Evolutionary conservation across 345 rosid species (phyloP).

Genomic region (Pugionium dolabratum): DNA sequence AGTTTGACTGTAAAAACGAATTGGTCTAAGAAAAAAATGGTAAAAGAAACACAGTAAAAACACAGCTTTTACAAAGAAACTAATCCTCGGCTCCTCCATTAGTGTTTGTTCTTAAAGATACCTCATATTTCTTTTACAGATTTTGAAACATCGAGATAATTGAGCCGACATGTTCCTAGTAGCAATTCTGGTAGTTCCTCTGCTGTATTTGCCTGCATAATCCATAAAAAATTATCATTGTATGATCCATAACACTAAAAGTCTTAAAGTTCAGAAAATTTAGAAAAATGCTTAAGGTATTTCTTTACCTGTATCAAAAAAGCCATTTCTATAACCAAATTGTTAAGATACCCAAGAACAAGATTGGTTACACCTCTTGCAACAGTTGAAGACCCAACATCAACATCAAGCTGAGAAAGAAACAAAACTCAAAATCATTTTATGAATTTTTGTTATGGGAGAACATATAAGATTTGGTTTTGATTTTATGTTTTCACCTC

Average conservation of each 20-base stretch:
- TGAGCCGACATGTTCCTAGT: slow-evolving; percentile 83
- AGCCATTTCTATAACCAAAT: slow-evolving; percentile 88
- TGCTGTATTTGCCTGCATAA: slow-evolving; percentile 69
- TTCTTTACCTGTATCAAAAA: slow-evolving; percentile 72
- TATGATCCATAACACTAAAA: neutral
- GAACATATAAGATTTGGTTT: neutral
- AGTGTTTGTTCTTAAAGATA: neutral
- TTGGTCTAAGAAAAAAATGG: slow-evolving; percentile 5
- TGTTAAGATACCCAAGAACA: slow-evolving; percentile 80
- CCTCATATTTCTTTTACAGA: slow-evolving; percentile 45
- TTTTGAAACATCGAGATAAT: slow-evolving; percentile 65
- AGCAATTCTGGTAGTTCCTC: slow-evolving; percentile 90
- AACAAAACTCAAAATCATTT: slow-evolving; percentile 12
- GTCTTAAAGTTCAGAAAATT: neutral
- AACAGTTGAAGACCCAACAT: slow-evolving; percentile 89
- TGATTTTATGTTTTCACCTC: slow-evolving; percentile 54
- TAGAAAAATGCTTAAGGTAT: too few species aligned
- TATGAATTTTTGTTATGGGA: neutral
- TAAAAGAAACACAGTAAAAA: slow-evolving; percentile 15
- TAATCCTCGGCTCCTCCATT: slow-evolving; percentile 25
- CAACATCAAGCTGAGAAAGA: slow-evolving; percentile 61
- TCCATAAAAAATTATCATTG: neutral
- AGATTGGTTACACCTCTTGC: slow-evolving; percentile 84
- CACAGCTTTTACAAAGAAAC: slow-evolving; percentile 20
- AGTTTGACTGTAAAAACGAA: slow-evolving; percentile 8